These are phyloP conservation scores for Bauhinia variegata DNA, from an alignment of 306 rosid genomes.

Conservation along the genomic window DNA sequence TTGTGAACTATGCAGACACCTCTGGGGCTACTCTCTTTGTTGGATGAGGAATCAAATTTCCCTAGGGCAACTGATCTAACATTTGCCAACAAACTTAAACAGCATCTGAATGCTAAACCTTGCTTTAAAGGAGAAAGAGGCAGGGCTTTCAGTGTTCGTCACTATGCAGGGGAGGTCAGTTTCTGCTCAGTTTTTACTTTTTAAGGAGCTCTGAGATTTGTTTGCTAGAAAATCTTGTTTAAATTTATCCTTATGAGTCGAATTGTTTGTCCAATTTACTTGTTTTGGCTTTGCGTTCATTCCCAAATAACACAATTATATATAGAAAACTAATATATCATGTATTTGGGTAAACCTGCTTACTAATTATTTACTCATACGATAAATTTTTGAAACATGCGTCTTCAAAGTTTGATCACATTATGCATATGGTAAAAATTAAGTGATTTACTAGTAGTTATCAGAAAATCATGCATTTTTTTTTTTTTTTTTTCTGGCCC, in stretches of 20 bases:
- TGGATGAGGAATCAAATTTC: slow-evolving; percentile 84
- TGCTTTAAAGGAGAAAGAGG: slow-evolving; percentile 84
- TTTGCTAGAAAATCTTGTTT: slow-evolving; percentile 6
- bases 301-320: not conserved
- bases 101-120: slow-evolving; percentile 60
- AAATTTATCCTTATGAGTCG: slow-evolving; percentile 6
- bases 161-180: slow-evolving; percentile 96
- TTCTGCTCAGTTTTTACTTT: slow-evolving; percentile 29
- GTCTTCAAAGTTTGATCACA: slow-evolving; percentile 18
- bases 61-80: slow-evolving; percentile 87
- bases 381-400: slow-evolving; percentile 1
- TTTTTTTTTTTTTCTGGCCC: slow-evolving; percentile 1
- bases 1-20: slow-evolving; percentile 70
- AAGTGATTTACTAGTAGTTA: not conserved
- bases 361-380: slow-evolving; percentile 1
- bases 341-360: slow-evolving; percentile 6
- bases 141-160: slow-evolving; percentile 73
- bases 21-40: slow-evolving; percentile 67
- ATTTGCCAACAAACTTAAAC: slow-evolving; percentile 72
- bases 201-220: slow-evolving; percentile 32
- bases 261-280: slow-evolving; percentile 22
- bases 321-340: slow-evolving; percentile 25
- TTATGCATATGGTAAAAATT: slow-evolving; percentile 15
- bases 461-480: slow-evolving; percentile 7
- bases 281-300: slow-evolving; percentile 4